Evolutionary conservation across 306 rosid species (phyloP).

Genomic region (Dalbergia cultrata): DNA sequence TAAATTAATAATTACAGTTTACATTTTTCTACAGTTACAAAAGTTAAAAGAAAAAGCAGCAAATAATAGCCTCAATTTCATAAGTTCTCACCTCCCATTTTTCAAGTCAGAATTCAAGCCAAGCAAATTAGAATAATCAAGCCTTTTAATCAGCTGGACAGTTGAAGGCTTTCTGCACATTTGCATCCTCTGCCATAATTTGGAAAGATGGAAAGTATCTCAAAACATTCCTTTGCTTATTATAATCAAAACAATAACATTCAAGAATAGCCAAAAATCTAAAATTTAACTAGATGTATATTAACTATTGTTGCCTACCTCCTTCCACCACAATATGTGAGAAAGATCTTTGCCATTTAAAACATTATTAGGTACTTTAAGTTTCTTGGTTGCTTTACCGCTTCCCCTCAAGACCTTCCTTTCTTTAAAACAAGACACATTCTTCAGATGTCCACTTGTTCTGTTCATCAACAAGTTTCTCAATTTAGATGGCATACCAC

Average conservation of each 20-base stretch:
- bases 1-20: no score
- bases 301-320: slow-evolving; percentile 46
- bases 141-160: slow-evolving; percentile 74
- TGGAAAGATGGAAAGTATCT: slow-evolving; percentile 32
- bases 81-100: slow-evolving; percentile 77
- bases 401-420: slow-evolving; percentile 61
- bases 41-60: neutral
- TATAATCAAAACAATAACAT: slow-evolving; percentile 24
- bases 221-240: slow-evolving; percentile 7
- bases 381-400: slow-evolving; percentile 66
- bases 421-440: slow-evolving; percentile 54
- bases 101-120: slow-evolving; percentile 79
- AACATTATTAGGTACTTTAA: slow-evolving; percentile 49
- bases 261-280: neutral
- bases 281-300: no score
- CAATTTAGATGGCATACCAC: slow-evolving; percentile 38
- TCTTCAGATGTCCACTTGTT: slow-evolving; percentile 51
- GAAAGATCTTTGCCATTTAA: slow-evolving; percentile 75
- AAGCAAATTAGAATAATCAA: slow-evolving; percentile 83
- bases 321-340: slow-evolving; percentile 92
- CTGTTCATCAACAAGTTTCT: slow-evolving; percentile 35
- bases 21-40: no score
- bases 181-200: slow-evolving; percentile 70
- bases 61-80: slow-evolving; percentile 33
- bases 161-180: slow-evolving; percentile 82